Evolutionary conservation across 495 filamentous ascomycete genomes (phyloP), one percentile per base, ranked within the genome.

Genomic region (Hypoxylon intermedium): DNA sequence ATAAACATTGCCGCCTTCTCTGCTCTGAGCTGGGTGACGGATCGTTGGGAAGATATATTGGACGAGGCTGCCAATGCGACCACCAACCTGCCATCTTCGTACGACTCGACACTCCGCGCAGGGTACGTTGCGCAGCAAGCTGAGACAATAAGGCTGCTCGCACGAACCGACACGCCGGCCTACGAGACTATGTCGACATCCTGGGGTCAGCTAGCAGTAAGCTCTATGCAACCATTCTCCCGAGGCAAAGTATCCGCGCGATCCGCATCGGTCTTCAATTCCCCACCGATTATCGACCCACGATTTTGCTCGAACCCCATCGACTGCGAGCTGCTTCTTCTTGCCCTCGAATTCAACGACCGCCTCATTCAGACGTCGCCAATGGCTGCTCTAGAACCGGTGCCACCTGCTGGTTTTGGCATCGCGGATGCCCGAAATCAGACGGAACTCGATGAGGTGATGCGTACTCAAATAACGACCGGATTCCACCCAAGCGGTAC

Each of bases 121-220:
- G 81, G 80, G 16, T 83, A 76, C 53, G 46, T 20, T 3, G 61
- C 58, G 11, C 77, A 82, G 55, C 65, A 71, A 13, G 21, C 19
- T 1, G 49, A 76, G 28, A 42, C 78, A 1, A 54, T 65, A 33
- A 65, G 59, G 3, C 56, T 80, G 9, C 62, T 76, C 28, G 67
- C 71, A 44, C 67, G 69, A 7, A 69, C 58, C 1, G 75, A 74
- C 16, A 66, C 68, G 5, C 70, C 68, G 13, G 72, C 63, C 1
- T 77, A 71, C 41, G 77, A 80, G 36, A 58, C 77, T 19, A 67
- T 79, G 53, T 72, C 69, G 36, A 72, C 71, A 34, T 77, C 77
- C 45, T 72, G 69, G 61, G 74, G 74, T 20, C 71, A 67, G 62
- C 67, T 69, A 3, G 65, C 67, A 19, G 67, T 72, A 6, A 57